Evolutionary conservation across 2,329 filamentous ascomycete species (phyloP).

Genomic region (Phialophora verrucosa): DNA sequence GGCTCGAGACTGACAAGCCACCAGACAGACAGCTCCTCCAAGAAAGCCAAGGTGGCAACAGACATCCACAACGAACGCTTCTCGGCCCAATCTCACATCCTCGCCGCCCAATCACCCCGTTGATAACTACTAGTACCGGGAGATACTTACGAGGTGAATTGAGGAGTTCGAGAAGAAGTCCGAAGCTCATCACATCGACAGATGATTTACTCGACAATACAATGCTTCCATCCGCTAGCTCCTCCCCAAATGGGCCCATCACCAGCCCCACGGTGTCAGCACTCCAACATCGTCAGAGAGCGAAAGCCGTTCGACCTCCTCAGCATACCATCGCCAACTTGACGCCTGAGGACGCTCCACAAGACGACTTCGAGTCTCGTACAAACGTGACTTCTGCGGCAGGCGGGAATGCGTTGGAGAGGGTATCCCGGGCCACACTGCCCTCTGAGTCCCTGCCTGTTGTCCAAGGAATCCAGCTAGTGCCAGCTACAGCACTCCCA

Average conservation of each 20-base stretch:
- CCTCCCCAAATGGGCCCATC: constrained; percentile 27
- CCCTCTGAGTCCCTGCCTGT: constrained; percentile 44
- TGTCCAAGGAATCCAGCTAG: constrained; percentile 65
- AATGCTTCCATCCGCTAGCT: constrained; percentile 24
- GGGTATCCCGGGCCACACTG: neutral
- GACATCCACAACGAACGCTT: neutral
- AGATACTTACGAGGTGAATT: constrained; percentile 14
- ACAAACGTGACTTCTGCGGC: neutral
- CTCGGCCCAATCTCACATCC: constrained; percentile 18
- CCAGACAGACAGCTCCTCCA: constrained; percentile 33
- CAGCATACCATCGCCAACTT: neutral
- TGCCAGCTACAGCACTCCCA: constrained; percentile 66
- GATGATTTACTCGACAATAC: constrained; percentile 20
- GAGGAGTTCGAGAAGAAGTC: neutral
- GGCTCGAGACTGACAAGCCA: constrained; percentile 12
- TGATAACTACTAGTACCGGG: constrained; percentile 2
- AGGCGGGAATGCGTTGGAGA: neutral
- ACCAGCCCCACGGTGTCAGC: constrained; percentile 32
- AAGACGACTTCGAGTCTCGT: neutral
- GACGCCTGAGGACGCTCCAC: neutral
- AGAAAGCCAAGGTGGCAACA: constrained; percentile 11
- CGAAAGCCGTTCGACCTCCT: neutral
- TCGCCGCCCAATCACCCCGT: constrained; percentile 13
- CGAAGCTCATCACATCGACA: constrained; percentile 13
- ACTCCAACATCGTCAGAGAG: constrained; percentile 26